Evolutionary conservation across 2,329 filamentous ascomycete species (phyloP), one percentile per base, ranked within the genome.

Genomic region (Paecilomyces formosus): DNA sequence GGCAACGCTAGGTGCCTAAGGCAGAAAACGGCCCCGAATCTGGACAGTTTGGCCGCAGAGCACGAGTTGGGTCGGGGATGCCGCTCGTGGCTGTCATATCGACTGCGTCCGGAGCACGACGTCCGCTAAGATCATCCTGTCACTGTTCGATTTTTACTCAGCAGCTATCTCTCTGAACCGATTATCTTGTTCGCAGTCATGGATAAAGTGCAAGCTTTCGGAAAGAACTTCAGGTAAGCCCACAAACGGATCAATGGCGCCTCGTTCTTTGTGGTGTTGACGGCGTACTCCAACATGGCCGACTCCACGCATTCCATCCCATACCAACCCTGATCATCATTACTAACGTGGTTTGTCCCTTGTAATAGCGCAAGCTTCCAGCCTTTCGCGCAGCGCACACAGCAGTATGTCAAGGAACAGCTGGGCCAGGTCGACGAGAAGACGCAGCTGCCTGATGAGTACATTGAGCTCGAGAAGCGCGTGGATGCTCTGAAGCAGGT

Each of bases 391-490:
- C 89, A 91, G 71, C 89, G 93, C 72, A 97, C 92, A 58, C 91
- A 96, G 76, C 94, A 99, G 81, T 95, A 93, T 81, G 90, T 96
- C 74, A 97, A 96, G 82, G 94, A 99, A 79, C 92, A 97, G 79
- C 85, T 97, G 62, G 94, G 94, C 55, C 90, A 95, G 78, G 90
- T 86, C 62, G 92, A 96, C 65, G 94, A 97, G 76, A 97, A 94
- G 91, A 99, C 94, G 63, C 89, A 97, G 79, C 90, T 99, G 51
- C 94, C 94, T 53, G 88, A 92, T 66, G 94, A 97, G 78, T 99
- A 99, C 78, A 90, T 97, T 73, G 92, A 97, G 77, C 88, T 99
- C 62, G 94, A 99, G 85, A 97, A 97, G 85, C 88, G 93, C 65
- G 92, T 97, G 70, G 94, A 99, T 85, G 94, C 94, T 60, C 82